Conservation (phyloP, 257 asterid genomes). For the Solanum chaucha region DNA sequence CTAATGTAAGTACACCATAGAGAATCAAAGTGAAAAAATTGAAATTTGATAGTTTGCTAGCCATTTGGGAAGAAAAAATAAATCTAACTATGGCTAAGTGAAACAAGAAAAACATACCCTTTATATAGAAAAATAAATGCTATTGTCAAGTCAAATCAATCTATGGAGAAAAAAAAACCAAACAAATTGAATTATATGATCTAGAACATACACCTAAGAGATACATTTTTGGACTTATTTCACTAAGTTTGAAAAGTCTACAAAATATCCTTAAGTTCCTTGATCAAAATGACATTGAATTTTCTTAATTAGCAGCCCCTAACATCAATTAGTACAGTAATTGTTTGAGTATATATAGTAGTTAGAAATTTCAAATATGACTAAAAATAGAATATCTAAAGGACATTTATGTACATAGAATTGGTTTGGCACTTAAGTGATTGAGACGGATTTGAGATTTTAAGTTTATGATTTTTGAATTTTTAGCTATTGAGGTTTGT, state of each 20-base stretch:
- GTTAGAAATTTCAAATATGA: neutral
- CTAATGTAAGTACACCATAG: conserved; percentile 5
- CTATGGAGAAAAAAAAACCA: neutral
- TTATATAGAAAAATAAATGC: neutral
- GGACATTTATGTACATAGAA: neutral
- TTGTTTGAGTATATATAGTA: neutral
- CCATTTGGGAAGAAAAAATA: neutral
- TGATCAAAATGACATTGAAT: neutral
- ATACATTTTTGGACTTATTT: neutral
- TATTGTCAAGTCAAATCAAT: neutral
- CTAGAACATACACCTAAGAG: neutral
- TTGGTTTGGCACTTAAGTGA: neutral
- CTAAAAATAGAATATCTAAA: neutral
- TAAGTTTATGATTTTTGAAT: neutral
- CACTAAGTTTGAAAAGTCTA: neutral
- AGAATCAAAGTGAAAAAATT: neutral
- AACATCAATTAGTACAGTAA: neutral
- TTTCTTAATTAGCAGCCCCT: neutral
- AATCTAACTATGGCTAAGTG: neutral
- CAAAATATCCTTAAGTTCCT: neutral
- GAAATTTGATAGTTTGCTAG: neutral
- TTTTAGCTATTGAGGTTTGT: neutral
- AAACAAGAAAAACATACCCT: neutral
- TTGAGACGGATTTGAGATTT: neutral
- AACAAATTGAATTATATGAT: neutral